Evolutionary conservation across 163 green algal genomes (phyloP).

Genomic region (Chlamydomonas reinhardtii): DNA sequence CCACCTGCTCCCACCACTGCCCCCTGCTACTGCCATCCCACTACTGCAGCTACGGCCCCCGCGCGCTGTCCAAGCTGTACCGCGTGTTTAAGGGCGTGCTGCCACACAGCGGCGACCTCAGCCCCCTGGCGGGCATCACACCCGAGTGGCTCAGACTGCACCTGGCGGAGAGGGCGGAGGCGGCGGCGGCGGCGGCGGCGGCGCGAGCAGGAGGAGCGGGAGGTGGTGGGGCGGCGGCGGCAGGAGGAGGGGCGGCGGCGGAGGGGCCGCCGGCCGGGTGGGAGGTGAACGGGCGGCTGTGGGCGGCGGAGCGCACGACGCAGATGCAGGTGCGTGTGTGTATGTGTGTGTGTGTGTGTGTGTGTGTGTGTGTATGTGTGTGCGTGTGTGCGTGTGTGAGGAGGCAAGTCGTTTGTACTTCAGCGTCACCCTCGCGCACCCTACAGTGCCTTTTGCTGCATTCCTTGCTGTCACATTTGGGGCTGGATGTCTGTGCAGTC

Average conservation of each 20-base stretch:
- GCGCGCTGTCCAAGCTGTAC: conserved; percentile 29
- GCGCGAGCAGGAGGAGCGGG: background rate
- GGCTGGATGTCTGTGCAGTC: too few relatives aligned
- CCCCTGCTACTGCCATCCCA: too few relatives aligned
- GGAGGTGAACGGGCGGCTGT: background rate
- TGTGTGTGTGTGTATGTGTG: too few relatives aligned
- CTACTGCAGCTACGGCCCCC: conserved; percentile 10
- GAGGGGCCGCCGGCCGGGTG: background rate
- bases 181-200: background rate
- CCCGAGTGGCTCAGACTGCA: conserved; percentile 14
- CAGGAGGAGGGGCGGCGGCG: background rate
- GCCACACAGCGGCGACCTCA: background rate
- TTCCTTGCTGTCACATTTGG: too few relatives aligned
- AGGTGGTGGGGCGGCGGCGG: too few relatives aligned
- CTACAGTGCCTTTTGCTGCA: too few relatives aligned
- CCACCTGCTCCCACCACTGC: too few relatives aligned
- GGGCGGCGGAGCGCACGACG: too few relatives aligned
- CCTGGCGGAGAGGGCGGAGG: background rate
- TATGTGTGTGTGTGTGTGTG: too few relatives aligned
- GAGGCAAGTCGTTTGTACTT: too few relatives aligned
- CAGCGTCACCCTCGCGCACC: too few relatives aligned
- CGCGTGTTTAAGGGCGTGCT: background rate
- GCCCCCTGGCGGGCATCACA: background rate
- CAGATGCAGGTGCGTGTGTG: background rate
- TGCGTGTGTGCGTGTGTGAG: too few relatives aligned